These are phyloP conservation scores for Exophiala alcalophila DNA, from an alignment of 2,329 filamentous ascomycete genomes.

Conservation along the genomic window DNA sequence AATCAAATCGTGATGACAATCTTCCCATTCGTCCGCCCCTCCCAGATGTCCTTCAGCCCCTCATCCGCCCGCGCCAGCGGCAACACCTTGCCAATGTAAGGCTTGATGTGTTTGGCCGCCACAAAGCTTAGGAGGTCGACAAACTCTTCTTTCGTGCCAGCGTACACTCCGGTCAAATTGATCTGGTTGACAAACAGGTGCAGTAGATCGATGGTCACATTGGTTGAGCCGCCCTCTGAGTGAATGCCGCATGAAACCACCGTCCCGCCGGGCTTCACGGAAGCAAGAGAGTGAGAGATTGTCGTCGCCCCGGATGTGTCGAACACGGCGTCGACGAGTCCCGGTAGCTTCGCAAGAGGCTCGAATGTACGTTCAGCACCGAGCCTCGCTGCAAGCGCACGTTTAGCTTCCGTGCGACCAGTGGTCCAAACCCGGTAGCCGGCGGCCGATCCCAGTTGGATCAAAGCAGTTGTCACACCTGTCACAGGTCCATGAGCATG, in stretches of 20 bases:
- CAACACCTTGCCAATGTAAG: constrained; percentile 21
- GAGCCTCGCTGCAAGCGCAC: constrained; percentile 8
- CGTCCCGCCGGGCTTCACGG: constrained; percentile 18
- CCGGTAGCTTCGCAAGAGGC: constrained; percentile 12
- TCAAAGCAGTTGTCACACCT: constrained; percentile 22
- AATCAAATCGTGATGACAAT: constrained; percentile 17
- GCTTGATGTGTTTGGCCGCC: constrained; percentile 14
- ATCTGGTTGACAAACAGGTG: constrained; percentile 15
- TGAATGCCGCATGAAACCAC: constrained; percentile 23
- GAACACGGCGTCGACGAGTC: constrained; percentile 22
- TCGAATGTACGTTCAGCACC: constrained; percentile 21
- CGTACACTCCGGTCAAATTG: constrained; percentile 17
- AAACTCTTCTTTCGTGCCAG: constrained; percentile 23
- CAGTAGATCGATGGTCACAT: constrained; percentile 13
- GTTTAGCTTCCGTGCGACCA: constrained; percentile 18
- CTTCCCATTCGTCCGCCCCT: constrained; percentile 20
- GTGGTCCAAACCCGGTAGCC: constrained; percentile 22
- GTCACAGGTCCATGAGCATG: too few species aligned
- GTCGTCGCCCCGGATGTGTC: constrained; percentile 19
- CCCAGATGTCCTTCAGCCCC: constrained; percentile 19
- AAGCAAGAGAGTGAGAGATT: constrained; percentile 17
- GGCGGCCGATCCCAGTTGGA: constrained; percentile 21
- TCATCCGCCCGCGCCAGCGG: constrained; percentile 15
- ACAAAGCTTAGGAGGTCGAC: constrained; percentile 20
- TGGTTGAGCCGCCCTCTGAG: constrained; percentile 11